Base-by-base conservation (phyloP, 2,329 filamentous ascomycete genomes). In the Fonsecaea erecta region DNA sequence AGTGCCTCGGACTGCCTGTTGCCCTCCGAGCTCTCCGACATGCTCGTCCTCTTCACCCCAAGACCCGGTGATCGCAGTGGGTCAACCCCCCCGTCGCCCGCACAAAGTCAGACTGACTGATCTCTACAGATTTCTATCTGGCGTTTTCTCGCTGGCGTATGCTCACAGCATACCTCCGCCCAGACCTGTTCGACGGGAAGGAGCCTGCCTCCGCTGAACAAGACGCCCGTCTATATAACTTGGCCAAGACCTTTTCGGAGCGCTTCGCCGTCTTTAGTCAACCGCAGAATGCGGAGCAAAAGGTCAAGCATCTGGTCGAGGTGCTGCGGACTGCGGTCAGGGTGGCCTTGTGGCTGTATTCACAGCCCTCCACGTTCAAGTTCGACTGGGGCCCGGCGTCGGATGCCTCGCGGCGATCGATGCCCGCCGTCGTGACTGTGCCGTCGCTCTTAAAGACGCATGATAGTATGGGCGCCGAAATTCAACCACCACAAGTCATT, bases 121-220 rank as follows among this genome's bases (percentile, higher is more conserved):
- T 2, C 11, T 37, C 11, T n/a, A n/a, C 43, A 73, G 65, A 60
- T 30, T 62, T 53, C 24, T 61, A 66, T 21, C 37, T 65, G n/a
- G 61, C 67, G 18, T 53, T 70, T 8, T 75, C 74, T 57, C 56
- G 63, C 16, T 76, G 74, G 75, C 71, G 74, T 34, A 73, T 74
- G 67, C 68, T 75, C 21, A 74, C 73, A 18, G 66, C 71, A 1
- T 63, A 73, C 40, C 64, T 75, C 11, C 62, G 71, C 37, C 43
- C 57, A 40, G 54, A 37, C 26, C 28, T 9, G 9, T 59, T 59
- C 37, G 18, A 40, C 52, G 30, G 62, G 61, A 60, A 32, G 37
- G 12, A 2, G 16, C 30, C 52, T 60, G 48, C 3, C 52, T 21
- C 35, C 35, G 3, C 40, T 55, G 60, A 26, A 34, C 2, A 11